Percentiles rank a stretch among this genome's conserved stretches.
Conservation (phyloP, 2,329 filamentous ascomycete species). For the Alternaria arbusti region DNA sequence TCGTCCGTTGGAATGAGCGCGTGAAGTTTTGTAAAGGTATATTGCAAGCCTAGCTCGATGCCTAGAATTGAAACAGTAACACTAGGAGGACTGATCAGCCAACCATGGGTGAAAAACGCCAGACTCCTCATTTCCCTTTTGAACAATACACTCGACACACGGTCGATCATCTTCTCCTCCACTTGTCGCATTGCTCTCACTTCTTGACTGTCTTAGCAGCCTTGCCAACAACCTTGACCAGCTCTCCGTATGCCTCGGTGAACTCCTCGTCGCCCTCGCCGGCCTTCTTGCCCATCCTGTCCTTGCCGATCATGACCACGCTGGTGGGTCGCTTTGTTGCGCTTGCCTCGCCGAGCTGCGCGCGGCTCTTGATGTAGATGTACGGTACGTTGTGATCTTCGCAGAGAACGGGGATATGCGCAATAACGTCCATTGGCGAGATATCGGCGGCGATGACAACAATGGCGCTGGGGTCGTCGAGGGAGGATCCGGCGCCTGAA, state of each 20-base stretch:
- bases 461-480: conserved; percentile 68
- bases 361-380: conserved; percentile 90
- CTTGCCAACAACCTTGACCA: conserved; percentile 66
- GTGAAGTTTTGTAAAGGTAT: neutral
- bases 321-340: conserved; percentile 96
- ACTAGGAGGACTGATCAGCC: conserved; percentile 1
- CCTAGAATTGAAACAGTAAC: conserved; percentile 2
- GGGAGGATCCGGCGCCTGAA: conserved; percentile 65
- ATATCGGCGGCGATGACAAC: conserved; percentile 97
- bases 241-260: conserved; percentile 60
- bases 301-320: conserved; percentile 81
- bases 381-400: conserved; percentile 98
- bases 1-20: neutral
- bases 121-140: conserved; percentile 24
- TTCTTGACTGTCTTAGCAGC: conserved; percentile 64
- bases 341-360: conserved; percentile 90
- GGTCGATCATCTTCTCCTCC: conserved; percentile 10
- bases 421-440: conserved; percentile 98
- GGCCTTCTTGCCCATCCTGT: conserved; percentile 57
- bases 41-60: neutral
- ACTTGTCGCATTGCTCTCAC: conserved; percentile 25
- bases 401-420: conserved; percentile 95
- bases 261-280: conserved; percentile 57
- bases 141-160: conserved; percentile 22
- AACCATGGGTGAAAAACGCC: conserved; percentile 15